Conservation (phyloP, 306 rosid genomes). For the Citrullus amarus region DNA sequence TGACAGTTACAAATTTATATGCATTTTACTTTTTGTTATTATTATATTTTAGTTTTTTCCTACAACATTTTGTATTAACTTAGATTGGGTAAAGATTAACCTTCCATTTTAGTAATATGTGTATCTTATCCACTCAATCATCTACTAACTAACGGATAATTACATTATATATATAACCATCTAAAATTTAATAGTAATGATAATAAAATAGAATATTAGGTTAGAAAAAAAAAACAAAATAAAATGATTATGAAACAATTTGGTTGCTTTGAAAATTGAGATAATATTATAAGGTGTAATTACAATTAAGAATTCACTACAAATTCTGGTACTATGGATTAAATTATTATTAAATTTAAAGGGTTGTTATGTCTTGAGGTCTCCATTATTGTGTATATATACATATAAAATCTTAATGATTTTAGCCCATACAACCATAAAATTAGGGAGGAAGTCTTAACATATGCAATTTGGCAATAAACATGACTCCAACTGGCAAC, state of each 20-base stretch:
- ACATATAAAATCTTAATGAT: background rate
- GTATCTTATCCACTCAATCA: no score
- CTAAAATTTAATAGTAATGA: no score
- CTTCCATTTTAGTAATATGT: no score
- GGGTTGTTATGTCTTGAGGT: background rate
- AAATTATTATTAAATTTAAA: background rate
- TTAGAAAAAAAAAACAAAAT: background rate
- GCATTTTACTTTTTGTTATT: background rate
- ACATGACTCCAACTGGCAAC: slow-evolving; percentile 1
- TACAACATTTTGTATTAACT: no score
- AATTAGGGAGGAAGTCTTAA: background rate
- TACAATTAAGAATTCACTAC: background rate
- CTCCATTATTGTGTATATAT: background rate
- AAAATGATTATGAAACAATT: background rate
- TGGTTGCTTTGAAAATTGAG: no score
- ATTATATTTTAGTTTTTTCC: background rate
- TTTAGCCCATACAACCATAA: background rate
- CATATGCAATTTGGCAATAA: background rate
- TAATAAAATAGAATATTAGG: no score
- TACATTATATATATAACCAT: no score
- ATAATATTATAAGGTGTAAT: background rate
- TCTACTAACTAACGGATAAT: no score
- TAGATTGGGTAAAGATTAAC: no score
- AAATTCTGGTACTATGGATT: background rate
- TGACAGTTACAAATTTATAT: background rate